Evolutionary conservation across 106 monocot species (phyloP), one percentile per base, ranked within the genome.

Genomic region (Dendrobium chrysotoxum): DNA sequence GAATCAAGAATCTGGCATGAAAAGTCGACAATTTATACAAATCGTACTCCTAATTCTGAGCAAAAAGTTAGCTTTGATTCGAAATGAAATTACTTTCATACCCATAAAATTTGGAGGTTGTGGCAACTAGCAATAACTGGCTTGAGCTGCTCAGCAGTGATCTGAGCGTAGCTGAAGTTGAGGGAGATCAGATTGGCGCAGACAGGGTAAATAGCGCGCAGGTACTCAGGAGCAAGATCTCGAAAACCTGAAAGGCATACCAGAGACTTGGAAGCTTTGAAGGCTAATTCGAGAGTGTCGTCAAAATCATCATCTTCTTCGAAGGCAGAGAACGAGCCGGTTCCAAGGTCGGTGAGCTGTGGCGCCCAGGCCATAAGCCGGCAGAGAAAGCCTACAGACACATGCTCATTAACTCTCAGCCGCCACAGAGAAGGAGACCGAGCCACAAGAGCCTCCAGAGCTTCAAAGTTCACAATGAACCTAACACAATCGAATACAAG

Each of bases 41-140:
- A 57, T 4, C 47, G 15, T 39, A 17, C 38, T 28, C 15, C 20
- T 35, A 82, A 57, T 74, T 53, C 10, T 65, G 13, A 17, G 10
- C 21, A n/a, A 4, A n/a, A 81, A 8, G 26, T 18, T 4, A 47
- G 26, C n/a, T 17, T 17, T 46, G 55, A 44, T 44, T 44, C 44
- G 9, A 44, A 44, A 7, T 44, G 44, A 44, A 44, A 44, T 9
- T 9, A 44, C 8, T 40, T n/a, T 21, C 23, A 30, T 90, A 92
- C 92, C 92, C 92, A 90, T 58, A 92, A 85, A 30, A 79, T 93
- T 26, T 85, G 93, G 17, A 92, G 90, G 40, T 86, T 90, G 79
- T 83, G 80, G 86, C 92, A 92, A 39, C 79, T 82, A 58, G 54
- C 21, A 57, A 92, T 92, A 23, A 90, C 78, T 0, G 92, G 90